Conservation (phyloP, 176 grass and related monocot genomes). For the Hsuehochloa calcarea region DNA sequence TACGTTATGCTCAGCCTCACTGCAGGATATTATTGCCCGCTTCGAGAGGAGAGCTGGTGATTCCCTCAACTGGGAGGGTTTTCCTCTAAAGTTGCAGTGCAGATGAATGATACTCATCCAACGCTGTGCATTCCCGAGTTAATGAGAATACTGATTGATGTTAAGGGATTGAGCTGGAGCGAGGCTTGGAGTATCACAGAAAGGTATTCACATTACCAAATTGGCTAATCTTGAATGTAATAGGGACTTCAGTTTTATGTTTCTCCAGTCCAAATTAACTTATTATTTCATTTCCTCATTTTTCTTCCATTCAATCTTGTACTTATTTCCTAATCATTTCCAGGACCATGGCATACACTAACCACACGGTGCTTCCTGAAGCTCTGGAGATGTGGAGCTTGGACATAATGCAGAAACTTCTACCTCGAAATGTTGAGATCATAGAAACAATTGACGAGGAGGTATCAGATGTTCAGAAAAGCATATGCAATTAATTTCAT, state of each 20-base stretch:
- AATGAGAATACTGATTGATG: slow-evolving; percentile 92
- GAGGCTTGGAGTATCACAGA: slow-evolving; percentile 89
- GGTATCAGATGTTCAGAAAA: slow-evolving; percentile 43
- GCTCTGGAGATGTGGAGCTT: slow-evolving; percentile 98
- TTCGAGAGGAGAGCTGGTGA: slow-evolving; percentile 82
- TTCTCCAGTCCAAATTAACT: not conserved
- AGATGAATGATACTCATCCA: slow-evolving; percentile 99
- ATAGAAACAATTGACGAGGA: slow-evolving; percentile 93
- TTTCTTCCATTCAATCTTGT: slow-evolving; percentile 4
- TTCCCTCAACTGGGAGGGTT: slow-evolving; percentile 83
- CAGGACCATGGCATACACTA: slow-evolving; percentile 95
- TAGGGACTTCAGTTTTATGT: slow-evolving; percentile 17
- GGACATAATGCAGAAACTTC: slow-evolving; percentile 96
- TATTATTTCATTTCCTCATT: slow-evolving; percentile 14
- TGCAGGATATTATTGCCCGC: slow-evolving; percentile 92
- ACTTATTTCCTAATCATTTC: slow-evolving; percentile 28
- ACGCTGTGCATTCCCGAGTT: slow-evolving; percentile 98
- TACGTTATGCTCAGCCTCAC: slow-evolving; percentile 91
- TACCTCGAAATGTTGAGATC: slow-evolving; percentile 97
- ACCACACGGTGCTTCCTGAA: slow-evolving; percentile 98
- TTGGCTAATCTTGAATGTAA: not conserved
- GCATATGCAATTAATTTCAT: slow-evolving; percentile 21
- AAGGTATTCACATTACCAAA: slow-evolving; percentile 49
- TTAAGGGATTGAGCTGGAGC: slow-evolving; percentile 87
- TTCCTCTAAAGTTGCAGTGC: slow-evolving; percentile 94